phyloP scores from a whole-genome alignment of 2,329 filamentous ascomycete species.

The Aspergillus felis region DNA sequence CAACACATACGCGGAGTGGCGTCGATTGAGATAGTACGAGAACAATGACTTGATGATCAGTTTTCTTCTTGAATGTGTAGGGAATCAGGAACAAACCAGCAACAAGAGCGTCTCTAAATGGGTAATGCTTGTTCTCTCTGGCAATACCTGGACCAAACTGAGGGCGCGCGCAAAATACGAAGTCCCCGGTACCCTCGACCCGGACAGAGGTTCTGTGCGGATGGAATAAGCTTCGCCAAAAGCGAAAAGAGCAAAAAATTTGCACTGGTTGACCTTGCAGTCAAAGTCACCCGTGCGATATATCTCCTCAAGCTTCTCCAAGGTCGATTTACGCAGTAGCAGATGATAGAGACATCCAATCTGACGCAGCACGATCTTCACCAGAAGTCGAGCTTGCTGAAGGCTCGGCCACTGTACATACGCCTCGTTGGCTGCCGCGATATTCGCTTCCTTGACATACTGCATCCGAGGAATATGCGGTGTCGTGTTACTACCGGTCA shows the following conservation, averaged over 20 bases:
- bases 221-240: slow-evolving; percentile 46
- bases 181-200: slow-evolving; percentile 40
- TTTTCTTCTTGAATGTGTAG: neutral
- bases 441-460: slow-evolving; percentile 29
- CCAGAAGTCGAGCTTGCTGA: slow-evolving; percentile 33
- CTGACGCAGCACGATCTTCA: slow-evolving; percentile 35
- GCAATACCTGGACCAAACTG: slow-evolving; percentile 39
- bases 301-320: slow-evolving; percentile 39
- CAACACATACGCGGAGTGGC: slow-evolving; percentile 30
- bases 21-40: slow-evolving; percentile 36
- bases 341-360: slow-evolving; percentile 36
- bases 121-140: slow-evolving; percentile 43
- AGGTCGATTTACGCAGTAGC: slow-evolving; percentile 34
- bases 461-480: slow-evolving; percentile 33
- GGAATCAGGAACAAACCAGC: slow-evolving; percentile 24
- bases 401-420: slow-evolving; percentile 34
- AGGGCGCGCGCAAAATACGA: slow-evolving; percentile 43
- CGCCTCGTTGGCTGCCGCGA: slow-evolving; percentile 25
- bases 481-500: slow-evolving; percentile 28
- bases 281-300: slow-evolving; percentile 30
- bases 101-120: slow-evolving; percentile 43
- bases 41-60: slow-evolving; percentile 27
- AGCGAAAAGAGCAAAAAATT: slow-evolving; percentile 44
- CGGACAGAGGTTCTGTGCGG: slow-evolving; percentile 29
- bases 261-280: slow-evolving; percentile 38